Conservation (phyloP, 1,139 yeast species). For the Torulaspora globosa region DNA sequence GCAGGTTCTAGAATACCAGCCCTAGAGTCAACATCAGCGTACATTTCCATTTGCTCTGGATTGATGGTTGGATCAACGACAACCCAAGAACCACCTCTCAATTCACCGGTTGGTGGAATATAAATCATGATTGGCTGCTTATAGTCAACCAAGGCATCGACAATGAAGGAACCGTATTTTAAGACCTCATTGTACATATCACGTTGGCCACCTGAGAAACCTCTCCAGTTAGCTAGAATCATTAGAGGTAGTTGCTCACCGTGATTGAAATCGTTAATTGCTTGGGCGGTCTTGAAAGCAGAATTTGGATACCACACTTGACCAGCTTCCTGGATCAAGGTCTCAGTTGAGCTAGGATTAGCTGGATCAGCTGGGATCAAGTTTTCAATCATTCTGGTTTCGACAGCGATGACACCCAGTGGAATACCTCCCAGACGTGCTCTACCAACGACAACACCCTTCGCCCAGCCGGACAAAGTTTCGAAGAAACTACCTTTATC, state of each 20-base stretch:
- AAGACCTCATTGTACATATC: conserved; percentile 98
- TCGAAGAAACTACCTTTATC: conserved; percentile 93
- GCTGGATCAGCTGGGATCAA: conserved; percentile 97
- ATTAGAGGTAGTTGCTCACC: conserved; percentile 97
- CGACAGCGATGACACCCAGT: conserved; percentile 95
- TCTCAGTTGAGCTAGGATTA: conserved; percentile 88
- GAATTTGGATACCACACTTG: conserved; percentile 99
- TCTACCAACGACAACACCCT: conserved; percentile 96
- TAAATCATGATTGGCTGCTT: conserved; percentile 95
- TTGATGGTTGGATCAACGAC: conserved; percentile 98
- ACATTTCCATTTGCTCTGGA: conserved; percentile 98
- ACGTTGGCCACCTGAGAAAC: conserved; percentile 99
- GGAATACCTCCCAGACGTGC: conserved; percentile 99
- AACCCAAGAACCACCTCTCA: conserved; percentile 99
- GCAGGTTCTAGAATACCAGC: conserved; percentile 99
- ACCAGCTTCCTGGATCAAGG: conserved; percentile 90
- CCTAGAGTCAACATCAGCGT: conserved; percentile 93
- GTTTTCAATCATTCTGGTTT: conserved; percentile 84
- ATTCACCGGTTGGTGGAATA: conserved; percentile 96
- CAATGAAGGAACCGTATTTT: conserved; percentile 94
- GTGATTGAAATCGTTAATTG: conserved; percentile 91
- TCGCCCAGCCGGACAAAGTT: conserved; percentile 98
- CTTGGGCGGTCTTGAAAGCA: conserved; percentile 98
- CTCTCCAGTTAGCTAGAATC: conserved; percentile 99
- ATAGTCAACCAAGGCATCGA: conserved; percentile 92